Conservation (phyloP, 768 basidiomycete genomes). For the Hypsizygus marmoreus region DNA sequence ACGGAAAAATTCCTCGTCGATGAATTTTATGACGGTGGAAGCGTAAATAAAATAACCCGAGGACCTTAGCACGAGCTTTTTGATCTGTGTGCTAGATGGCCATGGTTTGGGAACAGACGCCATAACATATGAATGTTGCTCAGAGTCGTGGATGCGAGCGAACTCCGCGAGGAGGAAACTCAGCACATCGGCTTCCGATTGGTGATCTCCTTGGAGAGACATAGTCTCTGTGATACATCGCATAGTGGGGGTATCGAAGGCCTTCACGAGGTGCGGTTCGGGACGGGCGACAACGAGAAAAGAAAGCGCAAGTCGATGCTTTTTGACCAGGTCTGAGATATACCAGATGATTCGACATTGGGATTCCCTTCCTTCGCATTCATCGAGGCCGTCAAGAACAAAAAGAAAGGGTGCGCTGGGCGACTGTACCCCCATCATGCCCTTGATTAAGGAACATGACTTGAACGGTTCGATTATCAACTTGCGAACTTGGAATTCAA, state of each 20-base stretch:
- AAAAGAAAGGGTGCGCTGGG: neutral
- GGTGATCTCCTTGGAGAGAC: neutral
- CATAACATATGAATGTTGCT: conserved; percentile 4
- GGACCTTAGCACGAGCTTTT: neutral
- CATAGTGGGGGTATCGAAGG: neutral
- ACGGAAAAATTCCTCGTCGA: conserved; percentile 1
- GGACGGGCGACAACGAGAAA: conserved; percentile 14
- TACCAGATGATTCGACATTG: neutral
- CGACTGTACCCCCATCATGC: too few species aligned
- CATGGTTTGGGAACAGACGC: neutral
- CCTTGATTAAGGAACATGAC: too few species aligned
- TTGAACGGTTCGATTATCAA: conserved; percentile 18
- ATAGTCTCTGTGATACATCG: neutral
- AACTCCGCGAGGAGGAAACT: neutral
- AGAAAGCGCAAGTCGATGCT: neutral
- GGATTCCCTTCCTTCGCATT: conserved; percentile 7
- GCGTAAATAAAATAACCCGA: conserved; percentile 8
- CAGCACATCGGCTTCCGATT: neutral
- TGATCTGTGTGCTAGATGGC: neutral
- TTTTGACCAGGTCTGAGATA: neutral
- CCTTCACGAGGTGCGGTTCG: conserved; percentile 8
- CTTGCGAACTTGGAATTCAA: conserved; percentile 10
- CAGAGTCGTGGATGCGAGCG: neutral
- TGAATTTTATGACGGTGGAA: neutral
- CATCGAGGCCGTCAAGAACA: conserved; percentile 17